A percentile compares a stretch with the other conserved stretches of the same genome.
These are phyloP conservation scores for Eutrema salsugineum DNA, from an alignment of 441 rosid genomes.

Conservation along the genomic window DNA sequence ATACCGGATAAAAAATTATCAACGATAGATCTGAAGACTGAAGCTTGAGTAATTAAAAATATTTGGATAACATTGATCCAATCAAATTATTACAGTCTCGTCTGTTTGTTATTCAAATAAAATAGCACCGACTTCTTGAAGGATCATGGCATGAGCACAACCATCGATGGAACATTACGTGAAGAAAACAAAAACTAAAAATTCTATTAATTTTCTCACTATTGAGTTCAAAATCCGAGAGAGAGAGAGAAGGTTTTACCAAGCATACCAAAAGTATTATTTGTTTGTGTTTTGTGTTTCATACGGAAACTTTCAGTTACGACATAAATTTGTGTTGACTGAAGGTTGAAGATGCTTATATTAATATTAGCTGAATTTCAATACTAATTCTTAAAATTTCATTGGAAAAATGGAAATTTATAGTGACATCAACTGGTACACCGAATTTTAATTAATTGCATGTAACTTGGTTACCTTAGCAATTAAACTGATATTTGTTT, in stretches of 20 bases:
- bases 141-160: constrained; percentile 27
- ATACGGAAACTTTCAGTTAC: constrained; percentile 2
- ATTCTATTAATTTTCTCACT: background rate
- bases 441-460: background rate
- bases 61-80: constrained; percentile 22
- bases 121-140: constrained; percentile 30
- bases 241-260: background rate
- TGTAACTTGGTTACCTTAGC: background rate
- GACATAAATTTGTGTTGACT: constrained; percentile 3
- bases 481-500: background rate
- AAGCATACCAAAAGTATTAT: background rate
- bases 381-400: background rate
- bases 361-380: background rate
- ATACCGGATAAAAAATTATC: background rate
- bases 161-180: constrained; percentile 32
- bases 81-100: constrained; percentile 1
- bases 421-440: background rate
- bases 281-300: background rate
- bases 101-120: constrained; percentile 14
- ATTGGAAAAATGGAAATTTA: background rate
- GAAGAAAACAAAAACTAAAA: background rate
- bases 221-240: background rate
- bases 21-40: constrained; percentile 16
- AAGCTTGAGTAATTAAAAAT: too few relatives aligned
- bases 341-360: background rate